Evolutionary conservation across 2,329 filamentous ascomycete species (phyloP), one percentile per base, ranked within the genome.

Genomic region (Aspergillus novoparasiticus): DNA sequence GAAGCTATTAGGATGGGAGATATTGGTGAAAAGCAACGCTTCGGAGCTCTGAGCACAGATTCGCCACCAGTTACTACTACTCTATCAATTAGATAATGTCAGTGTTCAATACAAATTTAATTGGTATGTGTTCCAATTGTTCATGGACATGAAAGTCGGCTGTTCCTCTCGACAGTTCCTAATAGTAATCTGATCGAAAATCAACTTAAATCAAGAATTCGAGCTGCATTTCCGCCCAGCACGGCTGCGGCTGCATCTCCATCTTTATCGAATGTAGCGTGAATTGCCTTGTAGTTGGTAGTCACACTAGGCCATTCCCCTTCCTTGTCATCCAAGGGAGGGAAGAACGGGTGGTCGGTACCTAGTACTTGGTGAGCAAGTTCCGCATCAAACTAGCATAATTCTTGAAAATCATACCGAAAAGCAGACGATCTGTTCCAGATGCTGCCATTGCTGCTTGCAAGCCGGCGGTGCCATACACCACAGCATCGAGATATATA

Each of bases 401-500:
- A 16, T 19, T 10, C 11, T 11, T 3, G 4, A 48, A 12, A 26
- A 34, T 9, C 50, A 59, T 71, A 79, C 76, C 79, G 58, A 81
- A 81, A 60, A 81, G 69, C 28, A 81, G 70, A 59, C 79, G 74
- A 68, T 79, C 77, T 12, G 73, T 68, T 23, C 75, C 78, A 2
- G 75, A 87, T 0, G 89, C 91, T 76, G 95, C 93, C 8, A 96
- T 86, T 16, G 96, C 93, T 0, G 93, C 86, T 36, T 89, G 89
- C 74, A 86, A 83, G 2, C 87, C 89, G 0, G 84, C 82, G 56
- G 83, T 80, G 2, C 82, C 86, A 26, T 82, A 82, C 6, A 78
- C 86, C 12, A 84, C 82, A 2, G 89, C 93, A 78, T 97, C 93
- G 1, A 97, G 85, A 74, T 93, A 95, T 53, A 97, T 86, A 79